Percentiles rank a stretch among this genome's conserved stretches.
phyloP scores from a whole-genome alignment of 768 basidiomycete genomes.

The Holtermanniella nyarrowii region DNA sequence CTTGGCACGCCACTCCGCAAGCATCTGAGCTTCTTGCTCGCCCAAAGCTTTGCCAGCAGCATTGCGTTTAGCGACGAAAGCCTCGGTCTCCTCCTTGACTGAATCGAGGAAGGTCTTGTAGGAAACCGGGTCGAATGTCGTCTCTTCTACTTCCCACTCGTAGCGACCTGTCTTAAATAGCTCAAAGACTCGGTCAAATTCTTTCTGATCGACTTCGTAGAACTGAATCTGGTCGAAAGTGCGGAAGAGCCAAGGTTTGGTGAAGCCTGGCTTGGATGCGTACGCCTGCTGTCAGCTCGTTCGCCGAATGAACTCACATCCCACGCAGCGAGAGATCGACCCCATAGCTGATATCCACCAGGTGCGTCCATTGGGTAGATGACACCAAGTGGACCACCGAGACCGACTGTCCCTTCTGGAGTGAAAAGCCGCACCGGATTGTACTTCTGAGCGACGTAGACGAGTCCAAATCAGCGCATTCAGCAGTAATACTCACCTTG shows the following conservation, averaged over 20 bases:
- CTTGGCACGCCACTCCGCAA: constrained; percentile 44
- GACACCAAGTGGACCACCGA: constrained; percentile 57
- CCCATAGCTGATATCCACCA: constrained; percentile 58
- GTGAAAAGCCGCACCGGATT: constrained; percentile 62
- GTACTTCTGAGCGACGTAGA: constrained; percentile 57
- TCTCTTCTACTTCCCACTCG: constrained; percentile 46
- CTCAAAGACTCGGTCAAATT: constrained; percentile 41
- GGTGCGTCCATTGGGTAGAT: constrained; percentile 36
- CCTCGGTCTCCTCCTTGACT: constrained; percentile 44
- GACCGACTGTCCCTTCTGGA: constrained; percentile 60
- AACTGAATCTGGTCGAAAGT: constrained; percentile 61
- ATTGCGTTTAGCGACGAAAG: constrained; percentile 45
- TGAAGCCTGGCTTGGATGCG: constrained; percentile 33
- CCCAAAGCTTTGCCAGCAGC: constrained; percentile 30
- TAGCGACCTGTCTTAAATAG: constrained; percentile 21
- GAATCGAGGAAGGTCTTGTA: constrained; percentile 45
- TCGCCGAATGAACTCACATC: constrained; percentile 48
- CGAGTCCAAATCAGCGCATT: constrained; percentile 52
- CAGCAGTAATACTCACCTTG: constrained; percentile 26
- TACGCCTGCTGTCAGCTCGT: constrained; percentile 10
- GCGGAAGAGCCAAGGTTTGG: constrained; percentile 52
- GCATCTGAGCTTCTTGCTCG: constrained; percentile 41
- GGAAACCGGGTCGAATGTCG: constrained; percentile 49
- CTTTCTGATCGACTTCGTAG: constrained; percentile 42
- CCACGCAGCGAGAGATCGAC: constrained; percentile 56